Evolutionary conservation across 495 filamentous ascomycete species (phyloP).

Genomic region (Xylona heveae): DNA sequence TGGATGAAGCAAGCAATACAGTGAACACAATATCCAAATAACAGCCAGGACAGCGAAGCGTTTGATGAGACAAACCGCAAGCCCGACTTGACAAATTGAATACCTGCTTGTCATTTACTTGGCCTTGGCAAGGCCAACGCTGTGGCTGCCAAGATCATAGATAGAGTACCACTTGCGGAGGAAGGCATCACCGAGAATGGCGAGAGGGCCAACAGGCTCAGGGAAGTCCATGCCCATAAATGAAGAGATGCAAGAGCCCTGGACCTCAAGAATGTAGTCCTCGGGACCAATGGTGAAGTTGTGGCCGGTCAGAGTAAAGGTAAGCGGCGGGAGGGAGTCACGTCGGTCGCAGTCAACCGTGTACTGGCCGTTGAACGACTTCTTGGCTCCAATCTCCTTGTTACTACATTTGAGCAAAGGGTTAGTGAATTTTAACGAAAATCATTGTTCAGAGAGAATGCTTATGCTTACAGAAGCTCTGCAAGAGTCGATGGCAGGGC

Average conservation of each 20-base stretch:
- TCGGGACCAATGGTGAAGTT: constrained; percentile 76
- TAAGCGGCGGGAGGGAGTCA: constrained; percentile 63
- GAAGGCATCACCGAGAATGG: constrained; percentile 95
- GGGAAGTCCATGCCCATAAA: constrained; percentile 99
- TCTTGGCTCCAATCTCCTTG: constrained; percentile 94
- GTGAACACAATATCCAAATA: too few species aligned
- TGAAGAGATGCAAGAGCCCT: constrained; percentile 86
- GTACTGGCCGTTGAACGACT: constrained; percentile 90
- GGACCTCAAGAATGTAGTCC: constrained; percentile 92
- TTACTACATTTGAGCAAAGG: constrained; percentile 31
- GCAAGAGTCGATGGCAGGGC: constrained; percentile 81
- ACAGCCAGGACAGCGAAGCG: too few species aligned
- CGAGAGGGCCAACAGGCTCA: constrained; percentile 74
- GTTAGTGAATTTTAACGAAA: background rate
- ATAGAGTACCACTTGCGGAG: constrained; percentile 93
- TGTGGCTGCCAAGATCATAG: constrained; percentile 71
- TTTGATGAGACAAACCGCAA: too few species aligned
- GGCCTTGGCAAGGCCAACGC: constrained; percentile 72
- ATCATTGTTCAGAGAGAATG: background rate
- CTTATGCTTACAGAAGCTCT: constrained; percentile 53
- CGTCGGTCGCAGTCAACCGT: constrained; percentile 75
- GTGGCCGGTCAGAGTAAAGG: constrained; percentile 69
- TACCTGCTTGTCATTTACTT: constrained; percentile 39
- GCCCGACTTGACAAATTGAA: too few species aligned
- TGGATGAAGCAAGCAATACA: too few species aligned